Evolutionary conservation across 306 rosid species (phyloP), one percentile per base, ranked within the genome.

Genomic region (Hippophae gyantsensis): DNA sequence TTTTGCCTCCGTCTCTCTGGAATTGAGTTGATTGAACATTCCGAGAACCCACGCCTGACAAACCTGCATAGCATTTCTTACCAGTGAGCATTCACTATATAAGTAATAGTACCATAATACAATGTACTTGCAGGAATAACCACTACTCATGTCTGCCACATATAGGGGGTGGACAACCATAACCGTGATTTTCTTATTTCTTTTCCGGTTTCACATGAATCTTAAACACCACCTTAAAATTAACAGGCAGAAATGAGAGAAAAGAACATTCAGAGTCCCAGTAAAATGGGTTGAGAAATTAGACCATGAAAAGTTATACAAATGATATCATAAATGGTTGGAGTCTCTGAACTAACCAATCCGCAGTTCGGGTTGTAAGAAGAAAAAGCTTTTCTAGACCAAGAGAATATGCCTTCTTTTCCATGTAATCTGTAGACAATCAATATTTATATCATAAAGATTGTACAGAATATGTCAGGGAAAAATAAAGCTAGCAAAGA

Each of bases 31-130:
- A 93, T 78, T 8, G 94, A 86, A 78, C 99, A 93, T 68, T 86
- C 95, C 56, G 90, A 84, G 62, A 93, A 93, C 46, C 99, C 99
- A 3, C 97, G 95, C 72, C 96, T 84, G 72, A 86, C 95, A 72
- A 93, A 93, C 99, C 99, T 93, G 87, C 44, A 68, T 18, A 6
- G 50, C 54, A 58, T 26, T 65, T 61, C 50, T 58, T 55, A 65
- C 45, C 6, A 51, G 10, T 43, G 7, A 32, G 43, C 58, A 13
- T 26, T 13, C 10, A 23, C 9, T 32, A 8, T 32, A 8, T 11
- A 18, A 18, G 0, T 18, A 18, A 18, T 32, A 32, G 5, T 32
- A 32, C 38, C 38, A 32, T 32, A 32, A 32, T 4, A 32, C 38
- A 32, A 32, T 32, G 38, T 32, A 32, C 38, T 32, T 32, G 38